Conservation (phyloP, 495 filamentous ascomycete genomes). For the Hyphodiscus hymeniophilus region DNA sequence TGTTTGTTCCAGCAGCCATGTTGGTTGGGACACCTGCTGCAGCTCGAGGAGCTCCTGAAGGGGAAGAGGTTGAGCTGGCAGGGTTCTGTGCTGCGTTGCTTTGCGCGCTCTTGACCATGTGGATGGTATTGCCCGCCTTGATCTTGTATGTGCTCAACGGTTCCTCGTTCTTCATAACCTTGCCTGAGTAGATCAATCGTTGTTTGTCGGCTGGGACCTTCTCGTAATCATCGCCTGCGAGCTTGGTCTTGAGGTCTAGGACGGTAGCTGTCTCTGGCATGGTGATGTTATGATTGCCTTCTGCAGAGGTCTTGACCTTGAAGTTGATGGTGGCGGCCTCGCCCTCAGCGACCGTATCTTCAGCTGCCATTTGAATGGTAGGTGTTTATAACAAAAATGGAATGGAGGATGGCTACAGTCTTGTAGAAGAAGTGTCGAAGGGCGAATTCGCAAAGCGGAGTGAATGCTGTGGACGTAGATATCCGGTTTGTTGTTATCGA, state of each 20-base stretch:
- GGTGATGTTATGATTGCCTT: slow-evolving; percentile 75
- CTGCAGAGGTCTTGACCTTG: slow-evolving; percentile 85
- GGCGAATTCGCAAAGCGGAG: neutral
- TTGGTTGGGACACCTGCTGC: slow-evolving; percentile 63
- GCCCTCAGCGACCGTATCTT: slow-evolving; percentile 33
- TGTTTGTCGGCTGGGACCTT: slow-evolving; percentile 79
- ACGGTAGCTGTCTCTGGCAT: slow-evolving; percentile 71
- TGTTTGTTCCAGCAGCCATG: slow-evolving; percentile 84
- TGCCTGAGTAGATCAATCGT: slow-evolving; percentile 93
- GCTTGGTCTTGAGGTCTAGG: slow-evolving; percentile 79
- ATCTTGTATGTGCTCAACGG: slow-evolving; percentile 83
- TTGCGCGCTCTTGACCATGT: slow-evolving; percentile 89
- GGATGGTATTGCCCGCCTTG: slow-evolving; percentile 90
- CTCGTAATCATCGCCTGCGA: slow-evolving; percentile 70
- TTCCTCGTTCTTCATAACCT: slow-evolving; percentile 90
- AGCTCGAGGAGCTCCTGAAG: slow-evolving; percentile 44
- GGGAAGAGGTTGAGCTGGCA: slow-evolving; percentile 30
- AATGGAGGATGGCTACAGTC: neutral
- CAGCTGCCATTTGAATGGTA: slow-evolving; percentile 40
- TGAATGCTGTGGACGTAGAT: neutral
- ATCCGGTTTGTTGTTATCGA: neutral
- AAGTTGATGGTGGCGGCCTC: slow-evolving; percentile 64
- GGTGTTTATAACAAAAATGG: neutral
- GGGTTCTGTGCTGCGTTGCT: slow-evolving; percentile 72
- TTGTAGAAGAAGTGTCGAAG: neutral